Percentiles rank a stretch among this genome's conserved stretches.
These are phyloP conservation scores for Boletellus ananas DNA, from an alignment of 768 basidiomycete genomes.

Conservation along the genomic window DNA sequence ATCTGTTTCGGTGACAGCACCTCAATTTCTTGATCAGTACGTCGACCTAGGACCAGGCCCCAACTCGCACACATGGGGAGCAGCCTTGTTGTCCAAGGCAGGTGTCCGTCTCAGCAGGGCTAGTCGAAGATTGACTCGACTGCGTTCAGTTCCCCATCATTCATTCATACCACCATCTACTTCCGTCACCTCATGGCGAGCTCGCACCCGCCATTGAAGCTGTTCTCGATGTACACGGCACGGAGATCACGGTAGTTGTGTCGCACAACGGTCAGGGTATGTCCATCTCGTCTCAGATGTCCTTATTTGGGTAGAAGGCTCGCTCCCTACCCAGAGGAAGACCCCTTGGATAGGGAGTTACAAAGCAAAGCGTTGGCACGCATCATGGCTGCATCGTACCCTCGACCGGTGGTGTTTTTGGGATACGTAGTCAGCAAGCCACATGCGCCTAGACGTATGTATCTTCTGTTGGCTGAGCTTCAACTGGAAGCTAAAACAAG, in stretches of 20 bases:
- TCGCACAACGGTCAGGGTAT: slow-evolving; percentile 89
- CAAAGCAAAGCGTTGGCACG: slow-evolving; percentile 78
- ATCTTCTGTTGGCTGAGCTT: background rate
- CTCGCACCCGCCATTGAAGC: slow-evolving; percentile 90
- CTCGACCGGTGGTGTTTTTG: slow-evolving; percentile 72
- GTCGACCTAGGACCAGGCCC: slow-evolving; percentile 89
- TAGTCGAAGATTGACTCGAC: background rate
- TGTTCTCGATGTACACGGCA: slow-evolving; percentile 74
- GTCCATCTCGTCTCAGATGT: slow-evolving; percentile 1
- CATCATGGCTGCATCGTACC: slow-evolving; percentile 68
- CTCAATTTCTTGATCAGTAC: slow-evolving; percentile 44
- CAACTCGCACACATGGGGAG: slow-evolving; percentile 88
- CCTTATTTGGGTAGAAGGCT: background rate
- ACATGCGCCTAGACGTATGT: slow-evolving; percentile 57
- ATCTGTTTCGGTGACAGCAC: background rate
- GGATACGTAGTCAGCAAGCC: slow-evolving; percentile 80
- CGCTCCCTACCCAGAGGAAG: slow-evolving; percentile 58
- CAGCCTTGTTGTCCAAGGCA: slow-evolving; percentile 75
- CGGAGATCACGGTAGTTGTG: slow-evolving; percentile 76
- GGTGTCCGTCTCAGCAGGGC: background rate
- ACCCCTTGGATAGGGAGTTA: slow-evolving; percentile 81
- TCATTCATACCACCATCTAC: slow-evolving; percentile 77
- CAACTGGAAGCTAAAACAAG: slow-evolving; percentile 5
- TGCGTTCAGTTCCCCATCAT: slow-evolving; percentile 75
- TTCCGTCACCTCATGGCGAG: slow-evolving; percentile 84